Conservation (phyloP, 176 grass and related monocot genomes). For the Oropetium thomaeum region DNA sequence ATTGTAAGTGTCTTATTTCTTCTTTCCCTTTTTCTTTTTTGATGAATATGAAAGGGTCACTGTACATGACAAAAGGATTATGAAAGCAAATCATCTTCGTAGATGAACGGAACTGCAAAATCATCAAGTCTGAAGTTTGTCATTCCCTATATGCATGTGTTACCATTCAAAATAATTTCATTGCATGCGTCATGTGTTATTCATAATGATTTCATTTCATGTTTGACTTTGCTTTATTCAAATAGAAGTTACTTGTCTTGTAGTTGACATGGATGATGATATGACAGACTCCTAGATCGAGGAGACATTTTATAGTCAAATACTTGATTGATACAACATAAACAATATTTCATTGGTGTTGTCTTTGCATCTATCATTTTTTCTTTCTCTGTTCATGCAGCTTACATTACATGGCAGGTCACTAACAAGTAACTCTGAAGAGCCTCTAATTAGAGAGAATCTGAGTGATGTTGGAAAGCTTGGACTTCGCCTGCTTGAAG, state of each 20-base stretch:
- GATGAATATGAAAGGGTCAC: not conserved
- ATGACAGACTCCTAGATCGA: constrained; percentile 18
- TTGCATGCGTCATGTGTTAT: not conserved
- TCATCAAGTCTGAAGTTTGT: constrained; percentile 8
- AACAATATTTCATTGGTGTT: not conserved
- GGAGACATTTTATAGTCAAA: constrained; percentile 31
- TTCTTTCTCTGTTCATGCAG: constrained; percentile 33
- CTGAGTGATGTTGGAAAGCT: constrained; percentile 84
- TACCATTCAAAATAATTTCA: not conserved
- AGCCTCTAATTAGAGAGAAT: constrained; percentile 45
- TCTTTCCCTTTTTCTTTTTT: not conserved
- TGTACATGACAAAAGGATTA: not conserved
- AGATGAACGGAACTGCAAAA: not conserved
- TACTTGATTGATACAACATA: constrained; percentile 3
- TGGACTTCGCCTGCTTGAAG: constrained; percentile 90
- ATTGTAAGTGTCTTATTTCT: constrained; percentile 54
- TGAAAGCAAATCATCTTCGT: not conserved
- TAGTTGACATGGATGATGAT: constrained; percentile 34
- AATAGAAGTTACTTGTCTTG: constrained; percentile 9
- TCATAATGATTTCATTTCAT: constrained; percentile 11
- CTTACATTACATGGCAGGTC: constrained; percentile 52
- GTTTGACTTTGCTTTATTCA: constrained; percentile 33
- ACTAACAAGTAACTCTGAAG: constrained; percentile 34
- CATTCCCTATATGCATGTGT: not conserved
- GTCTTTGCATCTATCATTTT: constrained; percentile 23